Evolutionary conservation across 1,139 yeast genomes (phyloP).

Genomic region (Magnusiomyces paraingens): DNA sequence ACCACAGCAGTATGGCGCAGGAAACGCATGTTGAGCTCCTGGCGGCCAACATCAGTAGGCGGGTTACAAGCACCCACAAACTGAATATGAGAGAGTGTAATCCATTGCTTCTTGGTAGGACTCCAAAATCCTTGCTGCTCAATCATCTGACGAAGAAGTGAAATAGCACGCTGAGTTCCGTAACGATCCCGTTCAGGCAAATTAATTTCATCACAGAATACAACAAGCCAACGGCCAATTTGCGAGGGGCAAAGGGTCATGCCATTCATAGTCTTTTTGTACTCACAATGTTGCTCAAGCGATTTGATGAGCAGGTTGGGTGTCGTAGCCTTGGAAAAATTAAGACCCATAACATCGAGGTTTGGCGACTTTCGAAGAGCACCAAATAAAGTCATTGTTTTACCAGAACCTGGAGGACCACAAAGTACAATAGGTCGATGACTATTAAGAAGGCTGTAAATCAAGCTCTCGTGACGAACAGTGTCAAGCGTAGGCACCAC

Average conservation of each 20-base stretch:
- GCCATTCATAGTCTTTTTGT: constrained; percentile 49
- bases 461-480: constrained; percentile 53
- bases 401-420: constrained; percentile 98
- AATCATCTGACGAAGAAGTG: constrained; percentile 67
- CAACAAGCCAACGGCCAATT: constrained; percentile 66
- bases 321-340: constrained; percentile 78
- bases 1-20: constrained; percentile 61
- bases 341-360: constrained; percentile 60
- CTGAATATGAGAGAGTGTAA: constrained; percentile 57
- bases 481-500: constrained; percentile 83
- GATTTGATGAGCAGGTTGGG: constrained; percentile 57
- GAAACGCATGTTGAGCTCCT: constrained; percentile 53
- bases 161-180: constrained; percentile 72
- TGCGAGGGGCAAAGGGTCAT: constrained; percentile 51
- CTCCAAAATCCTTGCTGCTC: constrained; percentile 80
- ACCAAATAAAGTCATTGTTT: constrained; percentile 81
- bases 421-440: constrained; percentile 65
- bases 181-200: constrained; percentile 68
- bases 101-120: constrained; percentile 55
- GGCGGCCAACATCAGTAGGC: constrained; percentile 73
- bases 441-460: constrained; percentile 51
- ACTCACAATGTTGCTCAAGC: constrained; percentile 67
- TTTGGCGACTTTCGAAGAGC: constrained; percentile 55
- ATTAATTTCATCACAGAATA: constrained; percentile 91
- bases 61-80: constrained; percentile 96